A percentile compares a stretch with the other conserved stretches of the same genome.
These are phyloP conservation scores for Solanum dulcamara DNA, from an alignment of 257 asterid genomes.

Conservation along the genomic window DNA sequence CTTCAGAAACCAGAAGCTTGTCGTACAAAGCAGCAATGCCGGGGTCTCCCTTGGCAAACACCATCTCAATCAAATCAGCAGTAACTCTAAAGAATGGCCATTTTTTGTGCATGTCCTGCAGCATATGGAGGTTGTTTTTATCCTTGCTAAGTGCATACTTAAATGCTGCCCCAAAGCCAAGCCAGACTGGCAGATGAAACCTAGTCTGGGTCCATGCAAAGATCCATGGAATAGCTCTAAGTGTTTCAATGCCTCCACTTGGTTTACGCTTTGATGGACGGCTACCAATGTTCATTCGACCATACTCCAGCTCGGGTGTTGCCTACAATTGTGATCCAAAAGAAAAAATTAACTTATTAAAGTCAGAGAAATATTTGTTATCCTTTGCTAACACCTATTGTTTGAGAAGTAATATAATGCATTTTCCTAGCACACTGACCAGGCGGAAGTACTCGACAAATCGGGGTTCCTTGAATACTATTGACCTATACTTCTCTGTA, in stretches of 20 bases:
- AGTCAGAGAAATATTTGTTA: neutral
- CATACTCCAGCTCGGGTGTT: constrained; percentile 46
- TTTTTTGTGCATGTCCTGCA: constrained; percentile 34
- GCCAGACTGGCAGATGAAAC: constrained; percentile 56
- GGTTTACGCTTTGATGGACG: constrained; percentile 53
- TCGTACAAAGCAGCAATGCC: constrained; percentile 40
- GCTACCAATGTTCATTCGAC: constrained; percentile 50
- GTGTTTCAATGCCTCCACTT: constrained; percentile 46
- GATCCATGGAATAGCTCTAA: constrained; percentile 53
- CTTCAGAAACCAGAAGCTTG: constrained; percentile 39
- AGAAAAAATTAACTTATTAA: neutral
- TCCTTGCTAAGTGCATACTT: constrained; percentile 31
- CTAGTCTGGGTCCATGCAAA: constrained; percentile 58
- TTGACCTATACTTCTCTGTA: constrained; percentile 34
- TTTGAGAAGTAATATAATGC: neutral
- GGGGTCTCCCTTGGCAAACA: constrained; percentile 47
- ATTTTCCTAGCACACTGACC: constrained; percentile 12
- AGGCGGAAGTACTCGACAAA: constrained; percentile 50
- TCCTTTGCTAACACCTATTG: neutral
- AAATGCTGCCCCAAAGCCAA: constrained; percentile 45
- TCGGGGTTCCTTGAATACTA: constrained; percentile 43
- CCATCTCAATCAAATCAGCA: constrained; percentile 44
- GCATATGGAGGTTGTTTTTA: constrained; percentile 23
- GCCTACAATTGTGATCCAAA: constrained; percentile 21
- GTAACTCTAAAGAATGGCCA: constrained; percentile 57